These are phyloP conservation scores for Piper longum DNA, from an alignment of 164 flowering plant genomes.

Conservation along the genomic window DNA sequence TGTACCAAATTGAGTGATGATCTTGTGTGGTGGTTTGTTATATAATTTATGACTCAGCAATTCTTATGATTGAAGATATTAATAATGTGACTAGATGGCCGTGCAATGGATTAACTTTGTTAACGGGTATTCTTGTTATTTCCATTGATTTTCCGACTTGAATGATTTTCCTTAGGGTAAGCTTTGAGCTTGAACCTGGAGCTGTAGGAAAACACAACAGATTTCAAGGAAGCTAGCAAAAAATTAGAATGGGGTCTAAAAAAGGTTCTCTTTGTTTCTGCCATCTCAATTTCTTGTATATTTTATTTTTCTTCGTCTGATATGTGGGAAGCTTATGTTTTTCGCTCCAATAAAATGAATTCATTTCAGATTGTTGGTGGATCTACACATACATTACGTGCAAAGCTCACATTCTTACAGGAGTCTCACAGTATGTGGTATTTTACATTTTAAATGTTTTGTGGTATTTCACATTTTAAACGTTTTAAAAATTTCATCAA, in stretches of 20 bases:
- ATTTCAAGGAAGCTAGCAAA: constrained; percentile 80
- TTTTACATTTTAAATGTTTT: too few relatives aligned
- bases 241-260: constrained; percentile 84
- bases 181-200: constrained; percentile 87
- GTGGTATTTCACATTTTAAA: background rate
- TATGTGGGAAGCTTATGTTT: background rate
- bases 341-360: background rate
- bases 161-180: constrained; percentile 37
- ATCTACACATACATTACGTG: constrained; percentile 76
- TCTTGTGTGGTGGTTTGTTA: too few relatives aligned
- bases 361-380: constrained; percentile 81
- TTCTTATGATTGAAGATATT: too few relatives aligned
- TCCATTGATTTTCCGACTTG: background rate
- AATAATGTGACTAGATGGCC: too few relatives aligned
- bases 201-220: constrained; percentile 75
- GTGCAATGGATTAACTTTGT: too few relatives aligned
- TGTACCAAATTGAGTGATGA: too few relatives aligned
- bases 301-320: background rate
- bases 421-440: constrained; percentile 60
- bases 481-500: background rate
- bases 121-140: too few relatives aligned
- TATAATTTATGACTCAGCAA: too few relatives aligned
- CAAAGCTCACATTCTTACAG: constrained; percentile 80
- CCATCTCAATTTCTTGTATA: background rate
- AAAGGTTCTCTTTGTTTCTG: constrained; percentile 29